Evolutionary conservation across 257 asterid species (phyloP), one percentile per base, ranked within the genome.

Genomic region (Lithospermum erythrorhizon): DNA sequence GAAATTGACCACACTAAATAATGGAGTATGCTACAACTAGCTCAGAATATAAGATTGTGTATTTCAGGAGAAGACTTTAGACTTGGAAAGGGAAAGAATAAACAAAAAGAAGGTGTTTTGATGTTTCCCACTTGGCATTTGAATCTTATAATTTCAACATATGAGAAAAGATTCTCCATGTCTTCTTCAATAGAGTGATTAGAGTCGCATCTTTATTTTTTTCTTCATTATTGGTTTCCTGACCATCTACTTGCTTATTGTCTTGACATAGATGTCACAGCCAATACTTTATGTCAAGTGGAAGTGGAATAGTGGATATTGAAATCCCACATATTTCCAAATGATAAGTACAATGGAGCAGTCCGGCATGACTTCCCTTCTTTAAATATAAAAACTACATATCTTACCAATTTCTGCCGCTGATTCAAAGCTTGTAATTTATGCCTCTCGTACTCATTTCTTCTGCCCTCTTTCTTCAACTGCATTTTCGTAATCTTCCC

Each of bases 391-490:
- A 16, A 53, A 22, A 53, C 24, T 53, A 53, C 13, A 54, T 58
- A 25, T 67, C 84, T 72, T 70, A 93, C 99, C 95, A 93, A 76
- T 70, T 93, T 93, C 75, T 93, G 99, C 23, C 99, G 94, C 68
- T 89, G 99, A 78, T 93, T 93, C 80, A 93, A 61, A 65, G 99
- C 89, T 77, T 78, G 99, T 76, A 93, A 63, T 74, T 93, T 93
- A 75, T 93, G 97, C 67, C 99, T 83, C 67, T 93, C 99, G 67
- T 89, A 89, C 74, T 93, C 99, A 52, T 89, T 93, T 78, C 88
- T 83, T 83, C 99, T 81, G 62, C 99, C 99, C 72, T 93, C 99
- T 80, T 93, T 93, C 80, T 78, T 87, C 71, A 93, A 78, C 99
- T 93, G 94, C 51, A 67, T 57, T 59, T 67, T 52, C 15, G 54